phyloP scores from a whole-genome alignment of 140 eudicot species.

The Cichorium intybus region DNA sequence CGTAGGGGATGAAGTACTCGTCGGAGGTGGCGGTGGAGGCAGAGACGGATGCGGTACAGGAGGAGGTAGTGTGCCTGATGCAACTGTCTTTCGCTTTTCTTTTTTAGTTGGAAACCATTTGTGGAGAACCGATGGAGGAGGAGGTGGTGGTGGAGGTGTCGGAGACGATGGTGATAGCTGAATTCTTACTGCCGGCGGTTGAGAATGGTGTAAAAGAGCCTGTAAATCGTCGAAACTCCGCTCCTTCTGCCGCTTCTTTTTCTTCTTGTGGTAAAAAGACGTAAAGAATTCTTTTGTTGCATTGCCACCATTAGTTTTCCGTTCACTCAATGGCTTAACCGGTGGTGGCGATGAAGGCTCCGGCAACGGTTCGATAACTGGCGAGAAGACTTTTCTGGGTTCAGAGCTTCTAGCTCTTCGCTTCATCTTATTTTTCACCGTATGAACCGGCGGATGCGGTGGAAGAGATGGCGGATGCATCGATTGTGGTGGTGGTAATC shows the following conservation, averaged over 20 bases:
- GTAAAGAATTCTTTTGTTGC: conserved; percentile 52
- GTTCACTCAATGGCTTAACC: conserved; percentile 17
- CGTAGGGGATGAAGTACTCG: not conserved
- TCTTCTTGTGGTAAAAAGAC: conserved; percentile 58
- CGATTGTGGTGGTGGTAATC: conserved; percentile 15
- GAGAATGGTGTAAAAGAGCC: conserved; percentile 41
- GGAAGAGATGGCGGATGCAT: conserved; percentile 16
- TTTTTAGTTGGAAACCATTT: conserved; percentile 51
- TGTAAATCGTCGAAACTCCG: conserved; percentile 65
- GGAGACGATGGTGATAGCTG: conserved; percentile 44
- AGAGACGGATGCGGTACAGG: not conserved
- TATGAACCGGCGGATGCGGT: conserved; percentile 8
- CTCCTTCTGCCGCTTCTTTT: conserved; percentile 52
- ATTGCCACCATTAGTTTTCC: conserved; percentile 39
- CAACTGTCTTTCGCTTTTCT: conserved; percentile 41
- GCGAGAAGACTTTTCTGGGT: conserved; percentile 23
- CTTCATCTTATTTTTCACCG: conserved; percentile 39
- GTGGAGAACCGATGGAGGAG: conserved; percentile 43
- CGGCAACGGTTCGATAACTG: conserved; percentile 36
- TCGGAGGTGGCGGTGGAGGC: conserved; percentile 21
- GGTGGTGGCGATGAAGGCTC: conserved; percentile 35
- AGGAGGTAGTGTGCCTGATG: conserved; percentile 15
- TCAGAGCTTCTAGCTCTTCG: conserved; percentile 42
- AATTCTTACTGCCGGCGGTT: conserved; percentile 21
- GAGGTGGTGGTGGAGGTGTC: conserved; percentile 52